phyloP scores from a whole-genome alignment of 1,284 basidiomycete genomes.

The Sporisorium reilianum region DNA sequence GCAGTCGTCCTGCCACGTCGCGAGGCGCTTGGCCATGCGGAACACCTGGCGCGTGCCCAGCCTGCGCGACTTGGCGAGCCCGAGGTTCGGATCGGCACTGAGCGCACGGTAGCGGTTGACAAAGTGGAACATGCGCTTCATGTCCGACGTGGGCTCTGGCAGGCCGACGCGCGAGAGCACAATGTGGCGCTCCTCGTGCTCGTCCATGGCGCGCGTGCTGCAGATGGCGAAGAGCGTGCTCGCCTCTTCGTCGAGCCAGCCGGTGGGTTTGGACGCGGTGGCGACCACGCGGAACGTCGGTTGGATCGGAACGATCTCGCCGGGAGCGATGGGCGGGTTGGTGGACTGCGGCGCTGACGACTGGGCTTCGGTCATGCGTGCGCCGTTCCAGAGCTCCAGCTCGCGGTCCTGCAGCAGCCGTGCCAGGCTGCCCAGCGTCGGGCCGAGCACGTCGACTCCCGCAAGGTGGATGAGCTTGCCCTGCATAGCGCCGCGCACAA shows the following conservation, averaged over 20 bases:
- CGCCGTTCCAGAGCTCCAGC: slow-evolving; percentile 66
- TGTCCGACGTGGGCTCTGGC: slow-evolving; percentile 18
- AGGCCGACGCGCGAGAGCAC: slow-evolving; percentile 47
- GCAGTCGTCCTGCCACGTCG: slow-evolving; percentile 59
- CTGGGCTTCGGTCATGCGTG: slow-evolving; percentile 48
- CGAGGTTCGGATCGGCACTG: slow-evolving; percentile 59
- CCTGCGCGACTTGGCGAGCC: slow-evolving; percentile 65
- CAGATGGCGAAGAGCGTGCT: slow-evolving; percentile 66
- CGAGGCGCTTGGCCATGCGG: slow-evolving; percentile 66
- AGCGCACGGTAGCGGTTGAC: slow-evolving; percentile 64
- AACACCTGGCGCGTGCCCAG: slow-evolving; percentile 69
- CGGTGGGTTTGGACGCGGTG: slow-evolving; percentile 61
- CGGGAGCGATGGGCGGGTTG: slow-evolving; percentile 14
- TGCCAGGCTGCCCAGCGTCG: slow-evolving; percentile 65
- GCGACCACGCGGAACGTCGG: slow-evolving; percentile 68
- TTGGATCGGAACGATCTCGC: slow-evolving; percentile 44
- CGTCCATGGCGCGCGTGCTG: slow-evolving; percentile 67
- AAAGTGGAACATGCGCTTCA: slow-evolving; percentile 63
- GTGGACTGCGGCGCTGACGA: not conserved
- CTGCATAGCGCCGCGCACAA: slow-evolving; percentile 65
- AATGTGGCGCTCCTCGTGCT: slow-evolving; percentile 65
- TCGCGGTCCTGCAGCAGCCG: slow-evolving; percentile 66
- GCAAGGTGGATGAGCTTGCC: slow-evolving; percentile 70
- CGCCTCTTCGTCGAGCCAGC: slow-evolving; percentile 70
- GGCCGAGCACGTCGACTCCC: slow-evolving; percentile 69